Conservation (phyloP, 1,284 basidiomycete genomes). For the Tremellales sp. region DNA sequence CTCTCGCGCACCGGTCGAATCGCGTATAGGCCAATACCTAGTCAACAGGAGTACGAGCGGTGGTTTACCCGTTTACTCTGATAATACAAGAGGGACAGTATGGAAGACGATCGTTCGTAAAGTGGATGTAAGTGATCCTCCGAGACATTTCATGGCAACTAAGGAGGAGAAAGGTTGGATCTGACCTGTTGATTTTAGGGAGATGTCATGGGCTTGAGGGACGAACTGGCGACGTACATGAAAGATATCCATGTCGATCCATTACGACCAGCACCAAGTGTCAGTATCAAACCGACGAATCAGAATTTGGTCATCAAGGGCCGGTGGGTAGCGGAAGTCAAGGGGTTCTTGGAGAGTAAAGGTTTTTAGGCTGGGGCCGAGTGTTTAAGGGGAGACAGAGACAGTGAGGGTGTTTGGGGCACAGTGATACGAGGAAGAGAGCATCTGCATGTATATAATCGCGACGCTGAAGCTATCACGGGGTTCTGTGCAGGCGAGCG, state of each 20-base stretch:
- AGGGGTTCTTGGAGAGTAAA: slow-evolving; percentile 30
- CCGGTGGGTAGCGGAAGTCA: slow-evolving; percentile 36
- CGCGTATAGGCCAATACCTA: slow-evolving; percentile 2
- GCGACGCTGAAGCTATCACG: too few relatives aligned
- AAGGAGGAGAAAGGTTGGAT: not conserved
- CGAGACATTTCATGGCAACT: not conserved
- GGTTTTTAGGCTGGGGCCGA: slow-evolving; percentile 37
- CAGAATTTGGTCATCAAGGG: slow-evolving; percentile 34
- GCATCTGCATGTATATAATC: too few relatives aligned
- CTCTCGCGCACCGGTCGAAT: not conserved
- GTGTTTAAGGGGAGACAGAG: too few relatives aligned
- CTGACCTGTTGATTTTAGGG: not conserved
- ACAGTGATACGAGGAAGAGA: too few relatives aligned
- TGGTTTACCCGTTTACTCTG: slow-evolving; percentile 37
- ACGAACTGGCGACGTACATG: slow-evolving; percentile 27
- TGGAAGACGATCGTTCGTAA: slow-evolving; percentile 32
- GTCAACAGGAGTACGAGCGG: slow-evolving; percentile 12
- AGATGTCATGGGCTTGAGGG: slow-evolving; percentile 11
- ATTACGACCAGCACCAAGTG: slow-evolving; percentile 21
- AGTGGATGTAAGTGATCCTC: slow-evolving; percentile 22
- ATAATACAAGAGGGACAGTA: slow-evolving; percentile 24
- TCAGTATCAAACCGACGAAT: slow-evolving; percentile 29
- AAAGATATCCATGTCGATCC: slow-evolving; percentile 35
- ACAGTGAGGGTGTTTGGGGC: too few relatives aligned
- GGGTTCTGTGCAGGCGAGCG: too few relatives aligned